Conservation (phyloP, 805 yeast species). For the Ogataea paradorogensis region DNA sequence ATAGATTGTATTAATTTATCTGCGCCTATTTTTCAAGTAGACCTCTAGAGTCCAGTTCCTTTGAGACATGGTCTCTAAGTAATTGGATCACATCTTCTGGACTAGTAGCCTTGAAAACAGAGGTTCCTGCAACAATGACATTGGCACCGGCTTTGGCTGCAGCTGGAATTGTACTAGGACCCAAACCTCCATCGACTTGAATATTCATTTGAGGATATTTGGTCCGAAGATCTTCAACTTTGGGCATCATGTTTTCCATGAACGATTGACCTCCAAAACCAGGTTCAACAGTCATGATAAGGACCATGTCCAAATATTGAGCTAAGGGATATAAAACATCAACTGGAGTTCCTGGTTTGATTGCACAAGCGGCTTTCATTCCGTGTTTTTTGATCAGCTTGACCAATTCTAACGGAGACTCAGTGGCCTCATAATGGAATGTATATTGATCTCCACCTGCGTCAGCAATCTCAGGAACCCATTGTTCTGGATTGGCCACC, state of each 20-base stretch:
- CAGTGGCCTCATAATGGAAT: conserved; percentile 92
- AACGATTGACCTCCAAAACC: conserved; percentile 99
- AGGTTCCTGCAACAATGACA: conserved; percentile 96
- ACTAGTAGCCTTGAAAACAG: conserved; percentile 81
- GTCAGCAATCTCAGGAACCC: conserved; percentile 90
- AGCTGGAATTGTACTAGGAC: conserved; percentile 75
- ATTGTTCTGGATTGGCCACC: conserved; percentile 89
- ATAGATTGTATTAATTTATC: conserved; percentile 2
- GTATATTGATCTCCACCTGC: conserved; percentile 97
- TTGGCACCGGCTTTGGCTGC: conserved; percentile 98
- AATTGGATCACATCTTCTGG: conserved; percentile 72
- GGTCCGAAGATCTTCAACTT: conserved; percentile 73
- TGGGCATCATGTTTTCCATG: conserved; percentile 95
- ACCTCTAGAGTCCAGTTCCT: conserved; percentile 46
- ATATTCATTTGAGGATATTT: conserved; percentile 79
- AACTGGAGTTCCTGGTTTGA: conserved; percentile 91
- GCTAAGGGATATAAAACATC: conserved; percentile 77
- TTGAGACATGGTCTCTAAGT: conserved; percentile 61
- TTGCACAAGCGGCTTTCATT: conserved; percentile 90
- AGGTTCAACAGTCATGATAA: conserved; percentile 98
- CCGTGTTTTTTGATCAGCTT: conserved; percentile 75
- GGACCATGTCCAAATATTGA: conserved; percentile 82
- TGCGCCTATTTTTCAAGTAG: conserved; percentile 22
- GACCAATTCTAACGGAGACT: conserved; percentile 71
- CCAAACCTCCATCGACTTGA: conserved; percentile 97